A percentile compares a stretch with the other conserved stretches of the same genome.
Conservation (phyloP, 2,329 filamentous ascomycete genomes). For the Neofusicoccum kwambonambiense region DNA sequence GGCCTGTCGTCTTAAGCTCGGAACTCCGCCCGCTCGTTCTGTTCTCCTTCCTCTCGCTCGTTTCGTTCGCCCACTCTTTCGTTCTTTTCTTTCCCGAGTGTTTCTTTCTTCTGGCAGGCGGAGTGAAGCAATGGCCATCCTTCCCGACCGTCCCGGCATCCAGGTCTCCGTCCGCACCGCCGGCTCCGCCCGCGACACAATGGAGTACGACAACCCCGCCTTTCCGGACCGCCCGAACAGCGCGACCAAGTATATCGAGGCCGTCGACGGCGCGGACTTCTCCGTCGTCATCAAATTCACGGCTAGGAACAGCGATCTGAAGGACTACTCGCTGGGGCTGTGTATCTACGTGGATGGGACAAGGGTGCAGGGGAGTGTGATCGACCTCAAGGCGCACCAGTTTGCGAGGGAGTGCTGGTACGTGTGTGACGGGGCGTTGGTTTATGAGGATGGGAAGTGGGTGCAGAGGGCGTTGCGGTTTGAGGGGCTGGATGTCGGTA, state of each 20-base stretch:
- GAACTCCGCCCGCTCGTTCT: not conserved
- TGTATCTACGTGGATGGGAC: conserved; percentile 9
- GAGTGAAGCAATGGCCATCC: not conserved
- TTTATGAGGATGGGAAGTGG: not conserved
- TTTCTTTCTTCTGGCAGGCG: no score
- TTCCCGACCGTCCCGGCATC: conserved; percentile 8
- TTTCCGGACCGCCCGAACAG: not conserved
- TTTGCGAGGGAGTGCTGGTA: conserved; percentile 1
- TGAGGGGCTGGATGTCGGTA: not conserved
- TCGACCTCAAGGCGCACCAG: not conserved
- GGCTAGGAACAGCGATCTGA: not conserved
- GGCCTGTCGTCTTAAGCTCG: not conserved
- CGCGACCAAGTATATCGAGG: conserved; percentile 6
- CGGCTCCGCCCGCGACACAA: not conserved
- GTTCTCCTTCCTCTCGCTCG: not conserved
- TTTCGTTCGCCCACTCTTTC: not conserved
- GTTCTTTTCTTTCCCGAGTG: not conserved
- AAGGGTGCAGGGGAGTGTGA: conserved; percentile 2
- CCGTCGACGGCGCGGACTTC: not conserved
- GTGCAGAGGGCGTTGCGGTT: conserved; percentile 3
- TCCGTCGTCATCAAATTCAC: conserved; percentile 15
- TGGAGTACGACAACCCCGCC: not conserved
- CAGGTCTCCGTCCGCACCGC: conserved; percentile 1
- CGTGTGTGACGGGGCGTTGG: conserved; percentile 7
- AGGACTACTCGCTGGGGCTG: not conserved